Base-by-base conservation (phyloP, 177 flowering plant species). In the Vitis hybrid region DNA sequence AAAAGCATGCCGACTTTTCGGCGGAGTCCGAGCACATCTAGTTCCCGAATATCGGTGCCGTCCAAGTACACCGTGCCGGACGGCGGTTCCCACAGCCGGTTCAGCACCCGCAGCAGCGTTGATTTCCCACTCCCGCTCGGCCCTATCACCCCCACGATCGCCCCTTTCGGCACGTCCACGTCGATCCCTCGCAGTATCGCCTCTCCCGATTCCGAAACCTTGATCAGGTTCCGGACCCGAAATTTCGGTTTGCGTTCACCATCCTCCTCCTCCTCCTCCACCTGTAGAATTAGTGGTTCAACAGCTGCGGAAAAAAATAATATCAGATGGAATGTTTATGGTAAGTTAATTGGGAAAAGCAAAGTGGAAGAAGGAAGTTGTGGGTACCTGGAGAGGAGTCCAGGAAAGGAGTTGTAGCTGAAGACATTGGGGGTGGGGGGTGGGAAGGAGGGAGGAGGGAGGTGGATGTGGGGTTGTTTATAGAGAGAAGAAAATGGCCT, bases 41-140 rank as follows among this genome's bases (percentile, higher is more conserved):
- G 78, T 26, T 79, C 83, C 51, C 77, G 60, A 2, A 94, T 86
- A 65, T 92, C 98, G 2, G 64, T 39, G 13, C 91, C 91, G 63
- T 94, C 97, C 12, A 94, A 51, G 53, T 84, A 92, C 55, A 94
- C 89, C 0, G 90, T 69, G 0, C 79, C 88, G 1, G 73, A 1
- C 0, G 85, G 79, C 9, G 98, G 96, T 74, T 94, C 97, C 98
- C 98, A 94, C 55, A 94, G 69, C 22, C 98, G 84, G 73, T 94
- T 94, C 51, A 94, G 69, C 5, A 93, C 85, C 66, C 96, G 79
- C 16, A 94, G 72, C 8, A 92, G 14, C 70, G 97, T 94, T 1
- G 96, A 94, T 65, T 94, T 94, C 0, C 97, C 98, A 62, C 98
- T 89, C 2, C 98, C 98, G 66, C 96, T 90, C 1, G 97, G 98